These are phyloP conservation scores for Fusarium irregulare DNA, from an alignment of 2,329 filamentous ascomycete genomes.

Conservation along the genomic window DNA sequence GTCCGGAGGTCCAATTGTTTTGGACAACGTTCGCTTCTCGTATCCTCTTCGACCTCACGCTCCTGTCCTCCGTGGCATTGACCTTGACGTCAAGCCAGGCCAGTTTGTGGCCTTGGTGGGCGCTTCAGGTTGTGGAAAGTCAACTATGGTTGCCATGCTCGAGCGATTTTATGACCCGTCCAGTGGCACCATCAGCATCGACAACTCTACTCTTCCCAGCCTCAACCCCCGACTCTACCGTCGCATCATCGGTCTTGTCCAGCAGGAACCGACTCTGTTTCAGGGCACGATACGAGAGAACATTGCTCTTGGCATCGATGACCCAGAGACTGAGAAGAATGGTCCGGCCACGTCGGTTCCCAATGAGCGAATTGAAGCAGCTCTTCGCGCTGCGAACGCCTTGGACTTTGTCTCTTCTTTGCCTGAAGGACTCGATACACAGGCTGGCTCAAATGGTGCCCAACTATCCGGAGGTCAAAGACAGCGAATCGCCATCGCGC, in stretches of 20 bases:
- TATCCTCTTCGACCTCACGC: constrained; percentile 64
- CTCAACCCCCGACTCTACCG: constrained; percentile 64
- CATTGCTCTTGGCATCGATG: constrained; percentile 62
- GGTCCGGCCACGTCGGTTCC: constrained; percentile 23
- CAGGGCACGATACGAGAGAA: constrained; percentile 86
- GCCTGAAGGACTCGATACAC: constrained; percentile 64
- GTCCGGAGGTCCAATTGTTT: constrained; percentile 54
- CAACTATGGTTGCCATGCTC: constrained; percentile 67
- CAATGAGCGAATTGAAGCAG: constrained; percentile 54
- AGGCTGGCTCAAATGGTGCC: constrained; percentile 71
- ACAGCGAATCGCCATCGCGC: constrained; percentile 75
- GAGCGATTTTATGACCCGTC: constrained; percentile 59
- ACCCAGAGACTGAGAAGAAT: constrained; percentile 19
- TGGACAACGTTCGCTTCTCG: constrained; percentile 69
- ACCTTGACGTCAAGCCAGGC: constrained; percentile 53
- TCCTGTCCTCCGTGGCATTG: constrained; percentile 57
- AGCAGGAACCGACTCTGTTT: constrained; percentile 75
- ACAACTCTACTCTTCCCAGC: constrained; percentile 54
- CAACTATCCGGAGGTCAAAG: constrained; percentile 76
- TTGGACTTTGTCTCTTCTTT: constrained; percentile 58
- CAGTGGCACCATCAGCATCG: constrained; percentile 60
- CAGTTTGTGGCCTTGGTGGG: constrained; percentile 67
- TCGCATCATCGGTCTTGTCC: constrained; percentile 64
- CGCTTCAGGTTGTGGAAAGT: constrained; percentile 67
- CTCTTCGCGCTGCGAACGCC: constrained; percentile 62